Evolutionary conservation across 768 basidiomycete species (phyloP), one percentile per base, ranked within the genome.

Genomic region (Lentinula detonsa): DNA sequence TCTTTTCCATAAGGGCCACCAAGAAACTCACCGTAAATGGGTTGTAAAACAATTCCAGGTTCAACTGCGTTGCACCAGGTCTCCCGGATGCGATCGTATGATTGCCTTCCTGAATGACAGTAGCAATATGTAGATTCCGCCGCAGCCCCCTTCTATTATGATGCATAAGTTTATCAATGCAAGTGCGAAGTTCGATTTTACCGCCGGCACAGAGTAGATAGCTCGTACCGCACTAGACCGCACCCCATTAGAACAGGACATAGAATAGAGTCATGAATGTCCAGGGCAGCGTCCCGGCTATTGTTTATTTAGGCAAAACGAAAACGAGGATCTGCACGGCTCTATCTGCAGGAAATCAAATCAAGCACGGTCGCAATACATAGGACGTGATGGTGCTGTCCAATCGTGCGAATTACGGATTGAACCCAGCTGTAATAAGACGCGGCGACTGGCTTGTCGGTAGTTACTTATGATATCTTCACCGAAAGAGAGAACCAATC

Each of bases 231-330:
- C 37, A 37, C 8, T 2, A 37, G 37, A 7, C 37, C 7, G 37
- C 1, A 39, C 7, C 7, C 37, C 13, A 13, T 39, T 70, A 70
- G 59, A 63, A 71, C 5, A 74, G 55, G 9, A 45, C 60, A 64
- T 66, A 73, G 62, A 75, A 74, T 46, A 56, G 75, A 76, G 63
- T 74, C 74, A 58, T 74, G 75, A 11, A 69, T 70, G 61, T 74
- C 74, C 23, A 64, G 45, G 1, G 73, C 75, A 2, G 71, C 73
- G 43, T 49, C 63, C 0, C 67, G 68, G 50, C 71, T 74, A 46
- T 69, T 73, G 63, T 73, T 73, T 10, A 74, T 72, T n/a, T 28
- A 28, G 28, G 28, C 28, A 28, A 11, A 16, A 23, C 11, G 48
- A 21, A 61, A 73, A 75, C 2, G 75, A 76, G 35, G 70, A 71